Evolutionary conservation across 176 grass and related monocot genomes (phyloP), one percentile per base, ranked within the genome.

Genomic region (Oryza glaberrima): DNA sequence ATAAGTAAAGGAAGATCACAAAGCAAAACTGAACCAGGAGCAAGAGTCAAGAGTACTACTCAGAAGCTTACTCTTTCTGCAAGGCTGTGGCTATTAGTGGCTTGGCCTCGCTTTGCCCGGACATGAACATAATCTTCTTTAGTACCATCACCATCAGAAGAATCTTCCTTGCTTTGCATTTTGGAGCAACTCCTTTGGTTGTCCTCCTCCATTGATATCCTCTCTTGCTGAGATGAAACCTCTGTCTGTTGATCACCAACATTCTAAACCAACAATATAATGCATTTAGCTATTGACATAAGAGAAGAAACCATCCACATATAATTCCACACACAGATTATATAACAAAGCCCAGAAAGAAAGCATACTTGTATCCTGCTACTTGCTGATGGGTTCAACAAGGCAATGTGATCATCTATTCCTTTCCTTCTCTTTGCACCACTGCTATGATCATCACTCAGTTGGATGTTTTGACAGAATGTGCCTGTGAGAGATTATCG

Each of bases 11-110:
- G 36, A 64, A 36, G 64, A 84, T 45, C 45, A 70, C 48, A 80
- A 83, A 69, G 45, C 11, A 76, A 54, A 84, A 81, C 76, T 84
- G 77, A 80, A 83, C 36, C 40, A 36, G 58, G 72, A 69, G 4
- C 13, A 15, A 58, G 54, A 20, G 54, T 9, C 52, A 58, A 46
- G 66, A 38, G 40, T 65, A 47, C 43, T 82, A 80, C 69, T 46
- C 47, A 49, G 81, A 88, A 77, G 69, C 67, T 70, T 89, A 96
- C 97, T 92, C 97, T 92, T 91, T 96, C 97, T 25, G 94, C 97
- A 91, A 99, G 97, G 88, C 94, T 99, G 87, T 99, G 97, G 65
- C 92, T 99, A 64, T 99, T 99, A 70, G 93, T 96, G 25, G 97
- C 94, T 83, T 99, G 92, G 63, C 92, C 97, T 77, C 92, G 77